Evolutionary conservation across 2,329 filamentous ascomycete species (phyloP), one percentile per base, ranked within the genome.

Genomic region (Alternaria sp.): DNA sequence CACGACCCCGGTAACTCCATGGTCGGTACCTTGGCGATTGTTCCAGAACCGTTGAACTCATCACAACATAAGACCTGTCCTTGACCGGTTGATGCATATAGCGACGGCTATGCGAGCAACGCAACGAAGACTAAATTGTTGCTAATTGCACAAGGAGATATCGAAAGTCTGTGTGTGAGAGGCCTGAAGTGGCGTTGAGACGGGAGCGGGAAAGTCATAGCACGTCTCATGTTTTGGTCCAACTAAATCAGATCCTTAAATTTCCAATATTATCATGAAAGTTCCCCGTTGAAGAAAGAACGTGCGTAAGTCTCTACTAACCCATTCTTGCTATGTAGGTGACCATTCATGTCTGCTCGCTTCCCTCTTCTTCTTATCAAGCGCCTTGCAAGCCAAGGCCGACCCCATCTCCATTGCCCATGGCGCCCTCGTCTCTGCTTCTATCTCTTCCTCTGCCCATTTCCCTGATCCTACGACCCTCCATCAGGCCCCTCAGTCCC

Each of bases 401-500:
- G 3, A 74, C 65, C 8, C 65, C 70, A 41, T 74, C 70, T 5
- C 66, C 68, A 31, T 63, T 68, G 21, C 61, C 63, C 41, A 66
- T 61, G 2, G 54, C 63, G 2, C 53, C 66, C 23, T 63, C 76
- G 58, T 68, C 79, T 66, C 64, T 68, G 52, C 56, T 71, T 52
- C 77, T 65, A 14, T 70, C 70, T 29, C 68, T 78, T 77, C 64
- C 61, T 59, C 79, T 78, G 11, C 84, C 85, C 63, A 92, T 83
- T 76, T 96, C 92, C 42, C 93, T 83, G 82, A 97, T 88, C 60
- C 94, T 84, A 42, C 94, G 83, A 3, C 94, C 94, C 77, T 98
- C 95, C 95, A 99, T 98, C 66, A 99, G 78, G 0, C 95, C 95
- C 58, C 94, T 84, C 34, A 99, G 78, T 0, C 95, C 95, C 53